A percentile compares a stretch with the other conserved stretches of the same genome.
Evolutionary conservation across 2,329 filamentous ascomycete species (phyloP).

Genomic region (Colletotrichum eleusines): DNA sequence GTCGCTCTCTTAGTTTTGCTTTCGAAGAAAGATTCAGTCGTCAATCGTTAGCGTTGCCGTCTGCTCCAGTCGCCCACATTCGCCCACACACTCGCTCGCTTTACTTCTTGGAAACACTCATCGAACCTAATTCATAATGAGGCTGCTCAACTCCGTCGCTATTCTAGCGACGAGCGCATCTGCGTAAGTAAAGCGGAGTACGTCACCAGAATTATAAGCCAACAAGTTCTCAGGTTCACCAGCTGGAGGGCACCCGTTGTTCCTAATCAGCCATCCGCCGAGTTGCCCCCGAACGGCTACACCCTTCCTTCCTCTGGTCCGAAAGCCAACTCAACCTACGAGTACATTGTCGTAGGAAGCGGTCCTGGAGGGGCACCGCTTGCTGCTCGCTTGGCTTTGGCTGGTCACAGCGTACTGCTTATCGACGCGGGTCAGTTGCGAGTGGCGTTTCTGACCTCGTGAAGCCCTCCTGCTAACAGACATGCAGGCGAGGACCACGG

Average conservation of each 20-base stretch:
- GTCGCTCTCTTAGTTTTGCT: neutral
- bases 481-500: conserved; percentile 65
- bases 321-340: conserved; percentile 53
- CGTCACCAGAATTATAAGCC: neutral
- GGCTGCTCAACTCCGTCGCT: neutral
- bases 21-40: neutral
- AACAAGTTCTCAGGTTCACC: neutral
- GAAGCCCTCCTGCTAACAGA: neutral
- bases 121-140: neutral
- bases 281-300: neutral
- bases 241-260: neutral
- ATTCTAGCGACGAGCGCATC: neutral
- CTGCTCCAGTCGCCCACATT: neutral
- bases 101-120: neutral
- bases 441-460: neutral
- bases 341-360: conserved; percentile 76
- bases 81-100: neutral
- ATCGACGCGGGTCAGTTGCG: conserved; percentile 61
- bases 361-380: conserved; percentile 71
- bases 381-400: conserved; percentile 68
- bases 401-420: conserved; percentile 70
- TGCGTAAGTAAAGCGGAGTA: neutral
- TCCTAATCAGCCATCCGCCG: neutral
- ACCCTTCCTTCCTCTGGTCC: neutral
- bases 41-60: neutral